Evolutionary conservation across 225 moss, liverwort and hornwort species (phyloP), one percentile per base, ranked within the genome.

Genomic region (Physcomitrellopsis africana): DNA sequence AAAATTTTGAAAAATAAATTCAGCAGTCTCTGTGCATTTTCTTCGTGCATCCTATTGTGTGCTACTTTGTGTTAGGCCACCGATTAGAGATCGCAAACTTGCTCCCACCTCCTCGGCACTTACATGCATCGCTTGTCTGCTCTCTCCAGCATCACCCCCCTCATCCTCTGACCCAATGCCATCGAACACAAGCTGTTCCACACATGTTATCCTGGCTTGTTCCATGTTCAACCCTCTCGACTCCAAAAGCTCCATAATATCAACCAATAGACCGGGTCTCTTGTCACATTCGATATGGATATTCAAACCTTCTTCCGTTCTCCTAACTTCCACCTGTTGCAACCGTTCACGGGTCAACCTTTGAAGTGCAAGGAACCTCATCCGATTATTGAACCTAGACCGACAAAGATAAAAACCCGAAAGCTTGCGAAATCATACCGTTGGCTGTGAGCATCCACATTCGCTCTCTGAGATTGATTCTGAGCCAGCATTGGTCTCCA

Each of bases 201-300:
- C 22, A 49, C 77, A 84, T 11, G 59, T 52, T 59, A 84, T 73
- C 60, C 65, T 84, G 70, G 80, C 80, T 77, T 77, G 46, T 47
- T 80, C 84, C 70, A 84, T 73, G 77, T 66, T 84, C 32, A 84
- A 65, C 12, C 70, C 84, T 53, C 73, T 74, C 12, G 76, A 60
- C 69, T 84, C 84, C 32, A 84, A 70, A 18, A 80, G 41, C 69
- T 77, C 74, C 84, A 84, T 77, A 17, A 84, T 84, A 41, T 64
- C 80, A 45, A 74, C 80, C 57, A 84, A 20, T 4, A 80, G 73
- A 22, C 70, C 74, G 16, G 84, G 77, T 60, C 69, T 60, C 66
- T 84, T 84, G 17, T 69, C 73, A 19, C 84, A 80, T 53, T 73
- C 65, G 1, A 84, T 66, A 29, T 77, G 84, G 47, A 84, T 77